Evolutionary conservation across 805 yeast genomes (phyloP), one percentile per base, ranked within the genome.

Genomic region (Candida manassasensis): DNA sequence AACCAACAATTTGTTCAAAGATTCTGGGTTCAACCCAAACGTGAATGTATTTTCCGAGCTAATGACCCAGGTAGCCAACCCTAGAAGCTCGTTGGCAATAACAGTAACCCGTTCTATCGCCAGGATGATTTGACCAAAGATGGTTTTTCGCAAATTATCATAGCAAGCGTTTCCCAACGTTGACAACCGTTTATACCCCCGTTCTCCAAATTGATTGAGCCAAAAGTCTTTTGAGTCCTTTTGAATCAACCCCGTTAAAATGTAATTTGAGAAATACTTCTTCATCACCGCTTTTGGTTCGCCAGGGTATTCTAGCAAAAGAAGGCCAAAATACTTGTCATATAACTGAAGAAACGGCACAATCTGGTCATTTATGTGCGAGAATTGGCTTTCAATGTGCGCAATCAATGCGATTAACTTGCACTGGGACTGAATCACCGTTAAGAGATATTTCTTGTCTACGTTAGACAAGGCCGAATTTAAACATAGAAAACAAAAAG

Each of bases 191-290:
- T 72, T 75, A 13, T 75, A 52, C 19, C 84, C 84, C 41, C 83
- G 61, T 41, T 81, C 87, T 0, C 85, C 88, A 21, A 83, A 59
- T 32, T 78, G 75, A 44, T 80, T 79, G 15, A 74, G 67, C 49
- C 84, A 59, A 78, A 79, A 83, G 37, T 75, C 78, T 39, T 67
- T 69, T 2, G 76, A 58, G 1, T 64, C 55, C 10, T 60, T 64
- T 1, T 77, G 67, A 39, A 79, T 62, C 34, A 73, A 59, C 2
- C 83, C 82, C 0, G 84, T 75, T 3, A 78, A 48, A 2, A 78
- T 52, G 15, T 75, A 45, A 33, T 73, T 74, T 37, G 68, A 67
- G 6, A 78, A 49, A 24, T 49, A 45, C 7, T 42, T 34, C 11
- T 41, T 33, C 13, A 60, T 44, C 13, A 33, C 36, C 4, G 40